Conservation (phyloP, 192 early-diverging fungal species). For the Pecoramyces ruminantium region DNA sequence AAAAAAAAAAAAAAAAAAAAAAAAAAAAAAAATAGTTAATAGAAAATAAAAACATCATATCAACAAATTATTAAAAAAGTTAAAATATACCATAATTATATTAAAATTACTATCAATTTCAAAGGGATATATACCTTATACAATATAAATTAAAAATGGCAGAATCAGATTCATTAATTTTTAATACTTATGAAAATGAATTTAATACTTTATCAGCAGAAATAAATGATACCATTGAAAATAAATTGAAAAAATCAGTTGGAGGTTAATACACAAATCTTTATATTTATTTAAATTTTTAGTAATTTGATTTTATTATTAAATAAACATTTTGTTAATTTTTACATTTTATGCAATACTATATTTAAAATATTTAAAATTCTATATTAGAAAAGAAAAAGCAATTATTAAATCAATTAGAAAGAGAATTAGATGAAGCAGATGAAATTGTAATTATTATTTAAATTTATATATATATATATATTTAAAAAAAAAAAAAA, state of each 20-base stretch:
- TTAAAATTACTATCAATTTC: too few species aligned
- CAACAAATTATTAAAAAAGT: too few species aligned
- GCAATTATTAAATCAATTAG: slow-evolving; percentile 50
- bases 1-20: too few species aligned
- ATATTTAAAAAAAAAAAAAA: not conserved
- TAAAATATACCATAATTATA: too few species aligned
- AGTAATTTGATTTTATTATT: too few species aligned
- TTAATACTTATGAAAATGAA: not conserved
- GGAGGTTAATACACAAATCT: not conserved
- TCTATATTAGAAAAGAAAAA: slow-evolving; percentile 42
- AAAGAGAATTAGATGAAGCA: slow-evolving; percentile 76
- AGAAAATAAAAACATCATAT: too few species aligned
- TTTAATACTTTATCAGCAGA: not conserved
- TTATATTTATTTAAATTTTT: too few species aligned
- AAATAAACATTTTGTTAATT: too few species aligned
- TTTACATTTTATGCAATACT: too few species aligned
- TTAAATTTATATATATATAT: slow-evolving; percentile 1
- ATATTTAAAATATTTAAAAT: too few species aligned
- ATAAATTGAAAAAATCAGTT: not conserved
- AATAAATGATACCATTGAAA: not conserved
- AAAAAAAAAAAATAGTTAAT: too few species aligned
- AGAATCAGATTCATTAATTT: not conserved
- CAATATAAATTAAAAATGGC: not conserved
- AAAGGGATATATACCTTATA: too few species aligned
- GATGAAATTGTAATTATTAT: slow-evolving; percentile 87